A percentile compares a stretch with the other conserved stretches of the same genome.
Conservation (phyloP, 208 protist species). For the Novymonas esmeraldas region DNA sequence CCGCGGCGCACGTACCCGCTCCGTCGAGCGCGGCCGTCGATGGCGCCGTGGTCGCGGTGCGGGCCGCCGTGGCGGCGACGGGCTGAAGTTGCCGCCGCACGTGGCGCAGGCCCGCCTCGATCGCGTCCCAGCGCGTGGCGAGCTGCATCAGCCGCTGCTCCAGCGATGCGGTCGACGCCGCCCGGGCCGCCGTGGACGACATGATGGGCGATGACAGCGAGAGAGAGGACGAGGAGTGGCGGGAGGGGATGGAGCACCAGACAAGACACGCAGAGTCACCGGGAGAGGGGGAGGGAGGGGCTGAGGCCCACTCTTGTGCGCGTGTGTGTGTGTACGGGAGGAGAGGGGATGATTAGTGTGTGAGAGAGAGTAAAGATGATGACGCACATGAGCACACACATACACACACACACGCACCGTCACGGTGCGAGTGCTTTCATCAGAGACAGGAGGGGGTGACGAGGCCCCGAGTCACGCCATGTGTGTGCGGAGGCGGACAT, state of each 20-base stretch:
- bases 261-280: neutral
- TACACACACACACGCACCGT: neutral
- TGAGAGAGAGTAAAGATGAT: neutral
- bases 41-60: constrained; percentile 1
- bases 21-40: no score
- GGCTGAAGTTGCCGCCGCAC: constrained; percentile 18
- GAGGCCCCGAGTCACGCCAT: neutral
- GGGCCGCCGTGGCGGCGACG: no score
- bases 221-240: neutral
- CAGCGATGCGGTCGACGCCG: neutral
- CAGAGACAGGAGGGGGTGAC: neutral
- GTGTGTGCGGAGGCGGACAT: neutral
- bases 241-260: neutral
- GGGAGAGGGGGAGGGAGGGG: neutral
- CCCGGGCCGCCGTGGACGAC: no score
- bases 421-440: no score
- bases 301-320: neutral
- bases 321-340: neutral
- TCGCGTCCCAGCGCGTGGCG: constrained; percentile 39
- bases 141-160: constrained; percentile 47
- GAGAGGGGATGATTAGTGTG: neutral
- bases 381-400: neutral
- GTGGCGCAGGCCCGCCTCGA: constrained; percentile 40
- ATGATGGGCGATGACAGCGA: no score
- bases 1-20: no score